These are phyloP conservation scores for Yamagishiella unicocca DNA, from an alignment of 139 green algal species.

Conservation along the genomic window DNA sequence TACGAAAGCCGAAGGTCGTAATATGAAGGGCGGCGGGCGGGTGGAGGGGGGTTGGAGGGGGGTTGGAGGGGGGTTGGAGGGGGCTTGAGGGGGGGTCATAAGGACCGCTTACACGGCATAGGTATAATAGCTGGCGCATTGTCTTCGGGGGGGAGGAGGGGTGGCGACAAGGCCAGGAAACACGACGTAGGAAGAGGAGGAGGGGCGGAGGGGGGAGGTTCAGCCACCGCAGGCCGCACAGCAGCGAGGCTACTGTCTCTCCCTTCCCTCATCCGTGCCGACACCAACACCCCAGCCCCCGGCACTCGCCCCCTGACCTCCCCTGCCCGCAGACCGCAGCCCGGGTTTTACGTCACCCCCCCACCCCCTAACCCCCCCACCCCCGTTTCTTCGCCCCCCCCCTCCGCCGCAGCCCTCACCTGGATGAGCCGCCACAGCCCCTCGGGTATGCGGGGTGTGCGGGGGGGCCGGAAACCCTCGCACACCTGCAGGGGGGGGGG, in stretches of 20 bases:
- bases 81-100: neutral
- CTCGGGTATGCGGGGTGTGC: conserved; percentile 19
- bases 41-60: neutral
- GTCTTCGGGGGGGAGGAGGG: neutral
- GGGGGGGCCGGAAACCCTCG: conserved; percentile 29
- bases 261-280: neutral
- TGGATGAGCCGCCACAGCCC: conserved; percentile 13
- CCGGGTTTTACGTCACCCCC: no score
- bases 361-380: neutral
- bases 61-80: neutral
- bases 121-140: neutral
- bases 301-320: neutral
- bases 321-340: no score
- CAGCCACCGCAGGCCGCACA: no score
- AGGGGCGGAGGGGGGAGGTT: no score
- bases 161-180: neutral
- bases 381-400: neutral
- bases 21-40: neutral
- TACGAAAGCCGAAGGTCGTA: neutral
- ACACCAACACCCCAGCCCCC: neutral
- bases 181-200: neutral
- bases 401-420: neutral
- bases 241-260: no score
- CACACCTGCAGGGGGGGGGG: neutral
- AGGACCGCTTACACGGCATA: neutral